phyloP scores from a whole-genome alignment of 805 yeast species.

The Metschnikowia kunwiensis region DNA sequence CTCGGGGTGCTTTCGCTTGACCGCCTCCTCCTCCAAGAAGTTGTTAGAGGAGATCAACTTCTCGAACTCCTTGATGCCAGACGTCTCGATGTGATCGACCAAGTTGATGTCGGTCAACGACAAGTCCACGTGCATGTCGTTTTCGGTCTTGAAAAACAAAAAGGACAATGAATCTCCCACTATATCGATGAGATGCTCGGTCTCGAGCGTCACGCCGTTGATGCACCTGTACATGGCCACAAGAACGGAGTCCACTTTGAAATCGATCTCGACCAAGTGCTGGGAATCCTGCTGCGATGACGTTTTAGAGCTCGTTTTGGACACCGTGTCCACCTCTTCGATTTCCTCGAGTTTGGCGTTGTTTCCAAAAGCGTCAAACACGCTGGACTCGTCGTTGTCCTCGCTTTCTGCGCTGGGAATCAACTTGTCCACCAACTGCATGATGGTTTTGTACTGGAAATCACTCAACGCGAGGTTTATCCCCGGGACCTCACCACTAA shows the following conservation, averaged over 20 bases:
- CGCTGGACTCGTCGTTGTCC: constrained; percentile 33
- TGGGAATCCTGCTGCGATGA: constrained; percentile 39
- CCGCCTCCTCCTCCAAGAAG: constrained; percentile 35
- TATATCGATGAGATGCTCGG: constrained; percentile 70
- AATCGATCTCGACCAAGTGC: constrained; percentile 65
- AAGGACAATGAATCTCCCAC: constrained; percentile 63
- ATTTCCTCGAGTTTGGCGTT: constrained; percentile 12
- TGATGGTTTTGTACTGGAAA: constrained; percentile 82
- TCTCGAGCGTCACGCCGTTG: constrained; percentile 54
- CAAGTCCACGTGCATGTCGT: constrained; percentile 64
- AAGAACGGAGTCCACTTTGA: constrained; percentile 62
- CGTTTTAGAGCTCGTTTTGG: not conserved
- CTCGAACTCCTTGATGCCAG: constrained; percentile 61
- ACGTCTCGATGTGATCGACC: constrained; percentile 69
- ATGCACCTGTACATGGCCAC: constrained; percentile 67
- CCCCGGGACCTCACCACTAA: constrained; percentile 74
- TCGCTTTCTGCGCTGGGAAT: constrained; percentile 50
- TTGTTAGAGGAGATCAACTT: constrained; percentile 65
- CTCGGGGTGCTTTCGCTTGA: constrained; percentile 30
- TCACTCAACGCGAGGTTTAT: constrained; percentile 76
- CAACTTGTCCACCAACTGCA: constrained; percentile 69
- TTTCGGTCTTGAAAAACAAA: constrained; percentile 54
- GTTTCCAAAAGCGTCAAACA: constrained; percentile 34
- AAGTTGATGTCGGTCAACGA: constrained; percentile 62
- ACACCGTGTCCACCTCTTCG: constrained; percentile 21